These are phyloP conservation scores for Termitomyces sp. DNA, from an alignment of 768 basidiomycete species.

Conservation along the genomic window DNA sequence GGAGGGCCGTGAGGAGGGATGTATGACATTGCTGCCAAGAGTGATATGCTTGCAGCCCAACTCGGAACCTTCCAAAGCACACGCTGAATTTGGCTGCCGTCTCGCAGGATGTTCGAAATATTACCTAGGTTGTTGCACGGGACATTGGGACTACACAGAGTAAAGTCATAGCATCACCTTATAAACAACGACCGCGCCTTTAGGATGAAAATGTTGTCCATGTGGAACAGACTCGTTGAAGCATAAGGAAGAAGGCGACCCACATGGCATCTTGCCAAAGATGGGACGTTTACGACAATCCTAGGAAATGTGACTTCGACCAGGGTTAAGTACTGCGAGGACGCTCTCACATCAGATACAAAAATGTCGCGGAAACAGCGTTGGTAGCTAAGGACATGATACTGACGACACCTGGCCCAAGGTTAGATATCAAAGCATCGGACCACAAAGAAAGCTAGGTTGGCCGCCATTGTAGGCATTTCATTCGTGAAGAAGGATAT, in stretches of 20 bases:
- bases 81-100: background rate
- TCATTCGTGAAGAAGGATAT: constrained; percentile 33
- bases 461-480: constrained; percentile 23
- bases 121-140: constrained; percentile 31
- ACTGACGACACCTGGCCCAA: constrained; percentile 26
- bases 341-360: constrained; percentile 30
- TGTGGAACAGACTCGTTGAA: constrained; percentile 16
- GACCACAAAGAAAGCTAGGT: constrained; percentile 17
- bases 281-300: constrained; percentile 34
- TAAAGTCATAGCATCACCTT: constrained; percentile 28
- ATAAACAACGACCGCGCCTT: background rate
- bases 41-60: constrained; percentile 25
- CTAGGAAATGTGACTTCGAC: constrained; percentile 14
- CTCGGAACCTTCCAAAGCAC: constrained; percentile 16
- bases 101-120: background rate
- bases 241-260: constrained; percentile 24
- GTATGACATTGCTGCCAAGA: constrained; percentile 23
- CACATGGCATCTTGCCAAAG: constrained; percentile 32
- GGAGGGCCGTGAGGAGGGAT: constrained; percentile 14
- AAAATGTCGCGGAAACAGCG: constrained; percentile 25
- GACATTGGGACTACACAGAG: constrained; percentile 23
- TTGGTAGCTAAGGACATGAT: constrained; percentile 21
- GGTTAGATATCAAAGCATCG: background rate
- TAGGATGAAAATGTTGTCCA: background rate
- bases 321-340: background rate